Conservation (phyloP, 163 green algal genomes). For the Coccomyxa subellipsoidea region DNA sequence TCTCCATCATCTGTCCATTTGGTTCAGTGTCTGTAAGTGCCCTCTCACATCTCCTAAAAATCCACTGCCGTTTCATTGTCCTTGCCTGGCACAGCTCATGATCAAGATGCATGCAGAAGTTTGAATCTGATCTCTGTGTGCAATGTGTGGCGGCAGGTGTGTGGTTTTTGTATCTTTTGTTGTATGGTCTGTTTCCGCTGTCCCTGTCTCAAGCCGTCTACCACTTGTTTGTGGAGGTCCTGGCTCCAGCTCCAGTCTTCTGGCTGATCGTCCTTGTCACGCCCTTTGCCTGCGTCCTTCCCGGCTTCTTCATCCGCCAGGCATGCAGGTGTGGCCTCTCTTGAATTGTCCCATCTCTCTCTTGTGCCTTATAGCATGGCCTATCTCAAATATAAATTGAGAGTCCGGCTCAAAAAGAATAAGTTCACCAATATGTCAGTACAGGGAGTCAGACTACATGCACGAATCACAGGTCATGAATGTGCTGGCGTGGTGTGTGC, state of each 20-base stretch:
- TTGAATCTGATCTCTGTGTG: neutral
- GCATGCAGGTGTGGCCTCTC: conserved; percentile 37
- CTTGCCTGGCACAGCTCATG: neutral
- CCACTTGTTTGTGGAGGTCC: conserved; percentile 50
- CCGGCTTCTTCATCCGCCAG: conserved; percentile 56
- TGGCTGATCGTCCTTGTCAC: conserved; percentile 68
- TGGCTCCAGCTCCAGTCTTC: conserved; percentile 50
- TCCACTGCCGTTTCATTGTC: neutral
- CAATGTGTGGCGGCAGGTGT: conserved; percentile 35
- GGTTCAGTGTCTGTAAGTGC: conserved; percentile 47
- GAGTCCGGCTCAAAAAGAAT: no score
- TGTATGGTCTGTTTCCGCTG: conserved; percentile 60
- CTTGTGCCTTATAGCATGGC: no score
- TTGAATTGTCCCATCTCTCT: no score
- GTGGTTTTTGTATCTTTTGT: conserved; percentile 80
- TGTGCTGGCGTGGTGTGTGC: neutral
- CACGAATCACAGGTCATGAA: neutral
- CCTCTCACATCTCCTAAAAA: neutral
- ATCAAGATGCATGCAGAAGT: neutral
- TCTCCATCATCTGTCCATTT: conserved; percentile 71
- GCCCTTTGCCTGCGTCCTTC: conserved; percentile 57
- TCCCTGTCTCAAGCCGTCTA: conserved; percentile 49
- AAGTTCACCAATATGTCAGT: neutral
- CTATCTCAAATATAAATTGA: no score
- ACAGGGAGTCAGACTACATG: neutral